A percentile compares a stretch with the other conserved stretches of the same genome.
Evolutionary conservation across 257 asterid genomes (phyloP).

Genomic region (Penstemon barbatus): DNA sequence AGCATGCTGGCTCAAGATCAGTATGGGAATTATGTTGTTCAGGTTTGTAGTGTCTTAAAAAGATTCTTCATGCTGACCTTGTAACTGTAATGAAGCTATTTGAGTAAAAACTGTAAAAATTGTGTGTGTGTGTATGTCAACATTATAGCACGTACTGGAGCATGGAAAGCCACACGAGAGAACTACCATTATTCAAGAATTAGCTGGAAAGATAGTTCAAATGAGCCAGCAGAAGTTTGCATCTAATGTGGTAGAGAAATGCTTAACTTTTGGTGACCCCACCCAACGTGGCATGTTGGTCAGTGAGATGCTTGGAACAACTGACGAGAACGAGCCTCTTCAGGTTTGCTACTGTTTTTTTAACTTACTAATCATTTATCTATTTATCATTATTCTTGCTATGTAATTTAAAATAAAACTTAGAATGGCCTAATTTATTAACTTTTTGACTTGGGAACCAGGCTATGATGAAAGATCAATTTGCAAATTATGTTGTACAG

Average conservation of each 20-base stretch:
- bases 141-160: conserved; percentile 72
- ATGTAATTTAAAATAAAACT: conserved; percentile 1
- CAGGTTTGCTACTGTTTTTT: conserved; percentile 52
- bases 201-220: conserved; percentile 90
- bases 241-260: conserved; percentile 96
- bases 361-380: neutral
- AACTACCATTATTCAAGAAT: conserved; percentile 72
- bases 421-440: neutral
- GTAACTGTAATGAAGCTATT: neutral
- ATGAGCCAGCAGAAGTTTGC: conserved; percentile 99
- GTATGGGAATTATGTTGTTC: conserved; percentile 94
- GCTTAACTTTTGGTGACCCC: conserved; percentile 82
- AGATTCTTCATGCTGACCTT: conserved; percentile 21
- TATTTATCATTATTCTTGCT: neutral
- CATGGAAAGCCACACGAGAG: conserved; percentile 95
- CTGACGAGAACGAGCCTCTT: conserved; percentile 98
- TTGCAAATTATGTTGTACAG: conserved; percentile 83
- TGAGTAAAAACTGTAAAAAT: neutral
- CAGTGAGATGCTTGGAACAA: conserved; percentile 96
- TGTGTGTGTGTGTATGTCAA: conserved; percentile 1
- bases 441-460: conserved; percentile 27
- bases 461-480: conserved; percentile 93
- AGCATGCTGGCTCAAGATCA: conserved; percentile 97
- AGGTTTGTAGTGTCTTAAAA: conserved; percentile 50
- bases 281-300: conserved; percentile 77